A percentile compares a stretch with the other conserved stretches of the same genome.
Conservation (phyloP, 441 rosid genomes). For the Bocquillonia castaneifolia region DNA sequence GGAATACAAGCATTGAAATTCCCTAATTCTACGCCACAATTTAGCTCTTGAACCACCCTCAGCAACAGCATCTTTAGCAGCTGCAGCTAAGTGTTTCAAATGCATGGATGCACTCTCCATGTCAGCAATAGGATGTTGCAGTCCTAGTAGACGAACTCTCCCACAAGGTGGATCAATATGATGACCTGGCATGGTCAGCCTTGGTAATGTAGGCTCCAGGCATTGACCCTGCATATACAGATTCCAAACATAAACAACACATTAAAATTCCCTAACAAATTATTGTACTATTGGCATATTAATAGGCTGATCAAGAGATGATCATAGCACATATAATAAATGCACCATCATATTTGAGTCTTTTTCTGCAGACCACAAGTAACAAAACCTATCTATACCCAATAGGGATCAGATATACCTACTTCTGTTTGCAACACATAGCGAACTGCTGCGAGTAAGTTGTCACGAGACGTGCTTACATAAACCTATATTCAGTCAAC, state of each 20-base stretch:
- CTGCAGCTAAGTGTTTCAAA: conserved; percentile 90
- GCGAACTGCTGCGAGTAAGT: conserved; percentile 91
- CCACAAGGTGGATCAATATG: conserved; percentile 98
- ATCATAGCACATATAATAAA: conserved; percentile 7
- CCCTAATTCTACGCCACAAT: conserved; percentile 98
- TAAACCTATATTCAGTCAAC: conserved; percentile 60
- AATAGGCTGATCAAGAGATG: conserved; percentile 6
- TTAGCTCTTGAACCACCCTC: conserved; percentile 98
- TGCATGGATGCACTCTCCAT: conserved; percentile 75
- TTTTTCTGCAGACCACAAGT: neutral
- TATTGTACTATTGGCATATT: conserved; percentile 5
- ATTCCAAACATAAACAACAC: conserved; percentile 16
- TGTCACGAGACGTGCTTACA: conserved; percentile 96
- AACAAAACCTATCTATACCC: conserved; percentile 19
- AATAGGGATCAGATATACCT: conserved; percentile 45
- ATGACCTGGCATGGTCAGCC: conserved; percentile 99
- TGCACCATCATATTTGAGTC: conserved; percentile 16
- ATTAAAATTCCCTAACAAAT: conserved; percentile 12
- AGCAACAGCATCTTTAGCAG: conserved; percentile 98
- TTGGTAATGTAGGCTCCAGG: conserved; percentile 81
- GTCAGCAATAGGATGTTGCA: conserved; percentile 52
- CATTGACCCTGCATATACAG: conserved; percentile 72
- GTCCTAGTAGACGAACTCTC: conserved; percentile 66
- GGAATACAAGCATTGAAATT: conserved; percentile 96
- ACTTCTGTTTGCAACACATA: conserved; percentile 97